Conservation (phyloP, 345 rosid species). For the Corymbia maculata region DNA sequence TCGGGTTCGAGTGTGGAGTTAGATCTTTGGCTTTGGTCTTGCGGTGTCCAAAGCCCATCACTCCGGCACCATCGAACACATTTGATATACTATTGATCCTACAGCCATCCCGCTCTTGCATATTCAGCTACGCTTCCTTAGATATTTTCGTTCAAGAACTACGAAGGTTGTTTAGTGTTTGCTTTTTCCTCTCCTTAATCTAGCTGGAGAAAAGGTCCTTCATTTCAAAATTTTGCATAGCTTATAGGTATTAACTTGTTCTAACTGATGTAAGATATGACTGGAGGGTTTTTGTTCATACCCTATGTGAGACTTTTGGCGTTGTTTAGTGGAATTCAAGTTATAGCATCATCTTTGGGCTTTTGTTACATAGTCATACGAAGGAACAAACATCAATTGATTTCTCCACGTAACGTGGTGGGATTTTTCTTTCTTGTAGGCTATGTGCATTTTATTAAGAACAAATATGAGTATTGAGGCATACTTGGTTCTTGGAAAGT, state of each 20-base stretch:
- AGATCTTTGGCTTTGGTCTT: conserved; percentile 87
- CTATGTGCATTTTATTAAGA: neutral
- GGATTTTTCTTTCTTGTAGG: neutral
- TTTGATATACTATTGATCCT: conserved; percentile 46
- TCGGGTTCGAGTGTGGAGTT: conserved; percentile 64
- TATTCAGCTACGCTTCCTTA: neutral
- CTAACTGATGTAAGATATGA: neutral
- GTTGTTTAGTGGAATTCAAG: neutral
- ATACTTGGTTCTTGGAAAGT: neutral
- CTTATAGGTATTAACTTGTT: neutral
- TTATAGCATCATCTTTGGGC: neutral
- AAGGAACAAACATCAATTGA: neutral
- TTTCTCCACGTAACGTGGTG: neutral
- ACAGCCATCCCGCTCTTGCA: neutral
- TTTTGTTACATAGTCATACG: too few relatives aligned
- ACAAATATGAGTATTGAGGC: neutral
- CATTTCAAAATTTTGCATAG: neutral
- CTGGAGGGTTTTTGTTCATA: neutral
- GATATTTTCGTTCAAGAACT: neutral
- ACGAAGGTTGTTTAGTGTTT: neutral
- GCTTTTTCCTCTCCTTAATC: neutral
- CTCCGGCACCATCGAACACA: conserved; percentile 58
- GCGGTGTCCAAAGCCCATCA: conserved; percentile 40
- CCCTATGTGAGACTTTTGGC: neutral
- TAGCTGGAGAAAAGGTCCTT: neutral